Conservation (phyloP, 2,329 filamentous ascomycete genomes). For the Penicillium digitatum region DNA sequence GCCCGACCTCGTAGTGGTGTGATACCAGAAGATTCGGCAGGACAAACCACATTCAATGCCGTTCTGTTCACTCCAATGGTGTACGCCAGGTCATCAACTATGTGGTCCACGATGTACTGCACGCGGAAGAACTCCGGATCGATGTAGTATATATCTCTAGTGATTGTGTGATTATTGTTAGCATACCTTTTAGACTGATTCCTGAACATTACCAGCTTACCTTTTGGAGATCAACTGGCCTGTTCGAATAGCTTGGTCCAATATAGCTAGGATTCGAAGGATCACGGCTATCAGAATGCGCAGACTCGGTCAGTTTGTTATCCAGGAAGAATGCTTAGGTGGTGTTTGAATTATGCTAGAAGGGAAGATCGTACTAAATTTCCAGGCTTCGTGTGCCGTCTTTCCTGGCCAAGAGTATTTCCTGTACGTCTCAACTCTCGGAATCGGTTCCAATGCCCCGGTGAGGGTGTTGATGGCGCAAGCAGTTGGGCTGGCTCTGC, state of each 20-base stretch:
- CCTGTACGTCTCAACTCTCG: conserved; percentile 15
- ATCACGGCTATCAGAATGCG: conserved; percentile 47
- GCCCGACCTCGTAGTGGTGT: neutral
- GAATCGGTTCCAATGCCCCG: conserved; percentile 27
- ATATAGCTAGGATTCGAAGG: conserved; percentile 53
- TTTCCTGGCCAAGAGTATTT: conserved; percentile 55
- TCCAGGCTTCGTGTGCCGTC: conserved; percentile 55
- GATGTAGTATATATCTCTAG: conserved; percentile 61
- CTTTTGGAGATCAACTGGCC: conserved; percentile 54
- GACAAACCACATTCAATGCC: conserved; percentile 55
- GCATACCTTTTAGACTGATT: neutral
- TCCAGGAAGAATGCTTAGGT: no score
- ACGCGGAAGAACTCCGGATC: conserved; percentile 57
- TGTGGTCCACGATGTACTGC: conserved; percentile 55
- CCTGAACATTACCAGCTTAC: conserved; percentile 31
- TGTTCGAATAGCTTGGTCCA: conserved; percentile 50
- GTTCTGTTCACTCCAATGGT: conserved; percentile 55
- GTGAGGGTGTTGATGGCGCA: conserved; percentile 30
- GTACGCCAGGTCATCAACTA: conserved; percentile 58
- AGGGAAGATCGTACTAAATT: conserved; percentile 33
- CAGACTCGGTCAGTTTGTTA: neutral
- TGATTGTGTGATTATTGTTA: neutral
- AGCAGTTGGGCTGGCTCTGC: conserved; percentile 19
- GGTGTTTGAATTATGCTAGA: no score
- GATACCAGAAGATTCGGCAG: no score